These are phyloP conservation scores for Fusarium sp. DNA, from an alignment of 2,329 filamentous ascomycete species.

Conservation along the genomic window DNA sequence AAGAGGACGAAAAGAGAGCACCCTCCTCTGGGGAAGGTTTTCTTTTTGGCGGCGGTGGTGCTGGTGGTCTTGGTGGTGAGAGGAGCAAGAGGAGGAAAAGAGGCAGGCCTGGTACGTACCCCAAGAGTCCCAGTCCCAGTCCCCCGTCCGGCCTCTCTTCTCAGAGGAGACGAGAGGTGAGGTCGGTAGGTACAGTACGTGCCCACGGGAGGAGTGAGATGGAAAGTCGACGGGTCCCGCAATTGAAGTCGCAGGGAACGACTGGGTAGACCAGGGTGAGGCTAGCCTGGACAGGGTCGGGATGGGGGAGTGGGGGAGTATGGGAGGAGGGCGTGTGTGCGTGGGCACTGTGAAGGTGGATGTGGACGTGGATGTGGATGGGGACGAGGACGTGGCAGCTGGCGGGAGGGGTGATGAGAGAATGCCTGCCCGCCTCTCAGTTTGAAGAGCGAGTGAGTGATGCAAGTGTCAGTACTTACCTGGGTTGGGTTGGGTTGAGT, in stretches of 20 bases:
- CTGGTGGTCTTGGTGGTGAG: constrained; percentile 48
- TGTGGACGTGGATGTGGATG: constrained; percentile 13
- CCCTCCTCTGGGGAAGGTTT: constrained; percentile 47
- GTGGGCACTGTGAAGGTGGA: constrained; percentile 13
- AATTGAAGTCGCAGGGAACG: constrained; percentile 37
- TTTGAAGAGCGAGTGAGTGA: neutral
- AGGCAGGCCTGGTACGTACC: constrained; percentile 47
- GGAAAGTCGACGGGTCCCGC: constrained; percentile 34
- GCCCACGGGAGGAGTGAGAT: constrained; percentile 18
- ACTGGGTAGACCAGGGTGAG: constrained; percentile 40
- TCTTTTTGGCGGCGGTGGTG: constrained; percentile 49
- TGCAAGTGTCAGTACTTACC: neutral
- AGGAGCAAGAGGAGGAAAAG: constrained; percentile 41
- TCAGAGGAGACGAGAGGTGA: constrained; percentile 1
- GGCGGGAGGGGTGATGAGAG: constrained; percentile 19
- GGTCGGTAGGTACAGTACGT: constrained; percentile 41
- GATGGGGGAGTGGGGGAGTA: constrained; percentile 23
- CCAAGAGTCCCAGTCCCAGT: neutral
- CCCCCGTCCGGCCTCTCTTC: neutral
- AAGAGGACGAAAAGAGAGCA: constrained; percentile 42
- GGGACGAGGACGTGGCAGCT: constrained; percentile 25
- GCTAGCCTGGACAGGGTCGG: constrained; percentile 35
- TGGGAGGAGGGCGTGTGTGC: constrained; percentile 19
- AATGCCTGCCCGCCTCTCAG: neutral
- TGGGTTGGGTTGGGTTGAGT: neutral